phyloP scores from a whole-genome alignment of 2,329 filamentous ascomycete genomes.

The Aspergillus sp. region DNA sequence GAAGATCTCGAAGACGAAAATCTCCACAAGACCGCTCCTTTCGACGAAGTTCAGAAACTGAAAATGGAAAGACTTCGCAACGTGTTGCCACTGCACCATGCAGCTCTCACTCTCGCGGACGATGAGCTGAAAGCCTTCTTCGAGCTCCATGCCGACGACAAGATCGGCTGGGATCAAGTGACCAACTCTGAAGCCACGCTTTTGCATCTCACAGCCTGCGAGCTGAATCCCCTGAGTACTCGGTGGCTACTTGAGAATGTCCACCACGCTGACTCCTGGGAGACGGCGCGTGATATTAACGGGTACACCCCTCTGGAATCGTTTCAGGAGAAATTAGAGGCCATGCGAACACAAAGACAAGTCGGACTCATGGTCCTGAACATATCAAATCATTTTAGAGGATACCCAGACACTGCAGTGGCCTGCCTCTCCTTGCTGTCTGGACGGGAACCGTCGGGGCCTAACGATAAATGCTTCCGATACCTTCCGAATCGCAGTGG shows the following conservation, averaged over 20 bases:
- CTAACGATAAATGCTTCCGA: constrained; percentile 25
- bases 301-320: constrained; percentile 36
- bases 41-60: constrained; percentile 4
- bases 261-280: constrained; percentile 14
- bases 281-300: constrained; percentile 26
- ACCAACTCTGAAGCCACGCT: constrained; percentile 23
- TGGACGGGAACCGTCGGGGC: constrained; percentile 3
- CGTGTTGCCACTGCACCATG: constrained; percentile 15
- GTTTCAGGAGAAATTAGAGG: constrained; percentile 30
- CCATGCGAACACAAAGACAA: constrained; percentile 21
- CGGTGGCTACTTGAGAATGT: constrained; percentile 28
- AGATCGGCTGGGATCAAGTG: constrained; percentile 15
- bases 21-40: constrained; percentile 5
- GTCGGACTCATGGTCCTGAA: constrained; percentile 7
- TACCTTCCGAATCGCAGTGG: constrained; percentile 31
- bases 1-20: constrained; percentile 16
- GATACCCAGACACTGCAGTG: constrained; percentile 26
- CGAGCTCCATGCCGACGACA: constrained; percentile 6
- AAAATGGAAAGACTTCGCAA: constrained; percentile 14
- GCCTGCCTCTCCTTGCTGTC: constrained; percentile 23
- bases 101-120: constrained; percentile 14
- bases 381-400: constrained; percentile 34
- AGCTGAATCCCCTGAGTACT: constrained; percentile 21
- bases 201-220: constrained; percentile 26
- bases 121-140: constrained; percentile 16